These are phyloP conservation scores for Delphinella strobiligena DNA, from an alignment of 2,329 filamentous ascomycete genomes.

Conservation along the genomic window DNA sequence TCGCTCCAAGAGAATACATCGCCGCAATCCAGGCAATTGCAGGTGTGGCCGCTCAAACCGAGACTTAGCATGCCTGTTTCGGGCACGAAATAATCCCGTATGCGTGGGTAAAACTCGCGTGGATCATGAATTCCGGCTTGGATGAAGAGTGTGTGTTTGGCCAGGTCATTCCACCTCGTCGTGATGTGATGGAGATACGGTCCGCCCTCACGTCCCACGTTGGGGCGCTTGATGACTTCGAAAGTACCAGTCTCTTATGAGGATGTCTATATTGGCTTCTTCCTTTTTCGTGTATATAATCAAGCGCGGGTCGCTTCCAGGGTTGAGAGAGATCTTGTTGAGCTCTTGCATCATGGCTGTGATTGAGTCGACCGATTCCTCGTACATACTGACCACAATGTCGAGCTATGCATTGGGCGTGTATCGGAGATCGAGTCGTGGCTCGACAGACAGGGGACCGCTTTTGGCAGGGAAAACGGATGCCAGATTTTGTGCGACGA, in stretches of 20 bases:
- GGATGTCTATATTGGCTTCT: slow-evolving; percentile 12
- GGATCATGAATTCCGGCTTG: slow-evolving; percentile 33
- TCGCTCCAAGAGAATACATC: slow-evolving; percentile 31
- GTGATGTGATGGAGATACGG: slow-evolving; percentile 37
- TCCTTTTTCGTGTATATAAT: slow-evolving; percentile 23
- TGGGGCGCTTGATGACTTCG: slow-evolving; percentile 20
- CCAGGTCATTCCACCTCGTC: slow-evolving; percentile 29
- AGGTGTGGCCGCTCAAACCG: slow-evolving; percentile 27
- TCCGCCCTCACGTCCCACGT: slow-evolving; percentile 33
- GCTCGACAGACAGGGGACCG: slow-evolving; percentile 3
- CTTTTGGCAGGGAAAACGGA: too few relatives aligned
- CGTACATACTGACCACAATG: slow-evolving; percentile 27
- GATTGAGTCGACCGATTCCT: slow-evolving; percentile 20
- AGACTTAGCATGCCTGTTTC: slow-evolving; percentile 36
- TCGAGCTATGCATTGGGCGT: slow-evolving; percentile 15
- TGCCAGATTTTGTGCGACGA: too few relatives aligned
- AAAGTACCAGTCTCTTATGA: slow-evolving; percentile 17
- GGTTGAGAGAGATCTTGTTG: slow-evolving; percentile 14
- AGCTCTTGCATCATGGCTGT: slow-evolving; percentile 15
- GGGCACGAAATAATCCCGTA: slow-evolving; percentile 27
- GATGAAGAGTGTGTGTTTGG: slow-evolving; percentile 36
- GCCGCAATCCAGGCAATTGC: slow-evolving; percentile 28
- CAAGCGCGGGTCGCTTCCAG: slow-evolving; percentile 12
- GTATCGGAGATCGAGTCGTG: slow-evolving; percentile 15
- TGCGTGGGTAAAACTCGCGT: slow-evolving; percentile 23